Evolutionary conservation across 1,284 basidiomycete genomes (phyloP).

Genomic region (Ustilago cynodontis): DNA sequence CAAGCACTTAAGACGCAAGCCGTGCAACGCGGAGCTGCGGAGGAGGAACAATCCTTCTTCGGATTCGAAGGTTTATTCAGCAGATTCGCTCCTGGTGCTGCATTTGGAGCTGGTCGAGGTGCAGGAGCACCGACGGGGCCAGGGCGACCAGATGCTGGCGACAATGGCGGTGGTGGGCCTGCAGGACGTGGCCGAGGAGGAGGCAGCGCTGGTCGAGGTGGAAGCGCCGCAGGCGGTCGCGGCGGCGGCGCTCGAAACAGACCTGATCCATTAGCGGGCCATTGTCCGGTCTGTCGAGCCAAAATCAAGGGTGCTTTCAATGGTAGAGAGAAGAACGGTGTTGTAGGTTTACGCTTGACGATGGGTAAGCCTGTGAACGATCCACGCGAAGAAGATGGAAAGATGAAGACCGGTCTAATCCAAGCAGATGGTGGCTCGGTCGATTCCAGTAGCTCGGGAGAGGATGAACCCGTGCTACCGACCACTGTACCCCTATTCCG

Average conservation of each 20-base stretch:
- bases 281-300: slow-evolving; percentile 62
- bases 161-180: slow-evolving; percentile 10
- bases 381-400: slow-evolving; percentile 34
- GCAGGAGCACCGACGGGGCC: not conserved
- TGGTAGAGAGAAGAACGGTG: slow-evolving; percentile 40
- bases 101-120: slow-evolving; percentile 8
- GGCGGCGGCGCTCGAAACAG: slow-evolving; percentile 21
- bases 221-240: slow-evolving; percentile 10
- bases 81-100: slow-evolving; percentile 32
- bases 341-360: slow-evolving; percentile 55
- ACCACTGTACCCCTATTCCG: slow-evolving; percentile 3
- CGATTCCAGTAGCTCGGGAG: slow-evolving; percentile 13
- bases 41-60: slow-evolving; percentile 35
- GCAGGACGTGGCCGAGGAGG: slow-evolving; percentile 24
- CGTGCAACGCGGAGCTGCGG: slow-evolving; percentile 39
- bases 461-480: slow-evolving; percentile 20
- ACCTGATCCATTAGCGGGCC: slow-evolving; percentile 54
- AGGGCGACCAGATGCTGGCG: not conserved
- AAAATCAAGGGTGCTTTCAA: slow-evolving; percentile 61
- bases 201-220: slow-evolving; percentile 6
- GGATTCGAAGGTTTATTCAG: slow-evolving; percentile 32
- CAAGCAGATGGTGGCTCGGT: not conserved
- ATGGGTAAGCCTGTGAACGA: slow-evolving; percentile 55
- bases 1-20: slow-evolving; percentile 58
- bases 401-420: slow-evolving; percentile 20